These are phyloP conservation scores for Aspergillus novofumigatus DNA, from an alignment of 2,329 filamentous ascomycete species.

Conservation along the genomic window DNA sequence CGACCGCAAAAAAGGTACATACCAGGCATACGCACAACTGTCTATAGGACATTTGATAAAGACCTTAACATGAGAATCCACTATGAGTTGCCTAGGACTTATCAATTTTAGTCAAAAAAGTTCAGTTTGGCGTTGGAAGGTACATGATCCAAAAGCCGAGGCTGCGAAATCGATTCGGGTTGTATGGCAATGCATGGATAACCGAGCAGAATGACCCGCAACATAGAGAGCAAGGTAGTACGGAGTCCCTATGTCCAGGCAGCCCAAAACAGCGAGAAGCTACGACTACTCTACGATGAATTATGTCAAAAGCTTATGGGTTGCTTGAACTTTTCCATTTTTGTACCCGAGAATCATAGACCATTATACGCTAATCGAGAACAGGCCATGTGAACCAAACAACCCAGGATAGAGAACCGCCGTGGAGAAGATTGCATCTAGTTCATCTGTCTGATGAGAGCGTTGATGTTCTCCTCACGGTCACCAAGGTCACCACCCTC, in stretches of 20 bases:
- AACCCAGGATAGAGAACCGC: conserved; percentile 27
- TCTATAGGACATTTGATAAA: neutral
- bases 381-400: conserved; percentile 30
- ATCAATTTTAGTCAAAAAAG: neutral
- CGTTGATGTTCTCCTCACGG: conserved; percentile 97
- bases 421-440: conserved; percentile 46
- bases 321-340: conserved; percentile 31
- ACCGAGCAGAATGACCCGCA: neutral
- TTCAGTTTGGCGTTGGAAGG: neutral
- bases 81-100: neutral
- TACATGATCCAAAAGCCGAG: neutral
- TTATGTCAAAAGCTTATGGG: conserved; percentile 11
- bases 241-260: neutral
- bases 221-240: neutral
- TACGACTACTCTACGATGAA: neutral
- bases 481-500: conserved; percentile 98
- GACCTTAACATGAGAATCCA: neutral
- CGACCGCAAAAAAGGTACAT: neutral
- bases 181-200: no score
- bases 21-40: neutral
- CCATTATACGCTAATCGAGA: conserved; percentile 30
- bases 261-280: neutral
- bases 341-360: conserved; percentile 30
- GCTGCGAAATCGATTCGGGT: neutral
- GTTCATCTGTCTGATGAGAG: conserved; percentile 97